phyloP scores from a whole-genome alignment of 139 green algal genomes.

The Chlorella sp. region DNA sequence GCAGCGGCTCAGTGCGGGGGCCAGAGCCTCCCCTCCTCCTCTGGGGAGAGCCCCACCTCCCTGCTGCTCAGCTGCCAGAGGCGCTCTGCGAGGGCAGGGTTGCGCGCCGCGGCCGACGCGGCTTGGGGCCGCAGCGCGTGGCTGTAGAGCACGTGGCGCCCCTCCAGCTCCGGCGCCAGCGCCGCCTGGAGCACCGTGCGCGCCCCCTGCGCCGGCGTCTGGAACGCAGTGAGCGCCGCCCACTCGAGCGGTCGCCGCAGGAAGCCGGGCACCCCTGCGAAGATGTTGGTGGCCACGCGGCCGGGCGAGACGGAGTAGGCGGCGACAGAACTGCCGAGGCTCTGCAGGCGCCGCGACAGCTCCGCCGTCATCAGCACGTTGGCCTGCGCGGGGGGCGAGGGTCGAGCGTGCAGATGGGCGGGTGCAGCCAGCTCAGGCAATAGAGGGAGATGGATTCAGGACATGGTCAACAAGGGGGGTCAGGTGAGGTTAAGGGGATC shows the following conservation, averaged over 20 bases:
- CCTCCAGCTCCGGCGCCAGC: slow-evolving; percentile 10
- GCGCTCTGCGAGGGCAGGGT: slow-evolving; percentile 8
- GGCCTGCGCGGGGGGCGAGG: no score
- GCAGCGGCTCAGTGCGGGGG: slow-evolving; percentile 1
- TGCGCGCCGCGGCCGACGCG: slow-evolving; percentile 5
- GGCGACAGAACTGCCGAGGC: slow-evolving; percentile 9
- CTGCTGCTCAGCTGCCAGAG: slow-evolving; percentile 30
- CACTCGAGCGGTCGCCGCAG: background rate
- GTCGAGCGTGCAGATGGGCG: no score
- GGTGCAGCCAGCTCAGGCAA: no score
- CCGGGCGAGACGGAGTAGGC: slow-evolving; percentile 39
- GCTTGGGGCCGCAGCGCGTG: slow-evolving; percentile 10
- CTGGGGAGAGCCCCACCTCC: slow-evolving; percentile 15
- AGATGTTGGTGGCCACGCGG: slow-evolving; percentile 39
- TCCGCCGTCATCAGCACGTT: slow-evolving; percentile 65
- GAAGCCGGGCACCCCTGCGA: slow-evolving; percentile 6
- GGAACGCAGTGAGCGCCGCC: slow-evolving; percentile 20
- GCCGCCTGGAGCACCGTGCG: slow-evolving; percentile 32
- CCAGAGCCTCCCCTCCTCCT: slow-evolving; percentile 27
- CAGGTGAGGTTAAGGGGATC: no score
- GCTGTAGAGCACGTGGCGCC: slow-evolving; percentile 31
- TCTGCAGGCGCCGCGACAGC: slow-evolving; percentile 44
- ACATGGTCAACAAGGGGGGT: no score
- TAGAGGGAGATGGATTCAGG: no score
- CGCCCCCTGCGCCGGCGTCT: slow-evolving; percentile 39